Base-by-base conservation (phyloP, 805 yeast genomes). In the Yarrowia porcina region DNA sequence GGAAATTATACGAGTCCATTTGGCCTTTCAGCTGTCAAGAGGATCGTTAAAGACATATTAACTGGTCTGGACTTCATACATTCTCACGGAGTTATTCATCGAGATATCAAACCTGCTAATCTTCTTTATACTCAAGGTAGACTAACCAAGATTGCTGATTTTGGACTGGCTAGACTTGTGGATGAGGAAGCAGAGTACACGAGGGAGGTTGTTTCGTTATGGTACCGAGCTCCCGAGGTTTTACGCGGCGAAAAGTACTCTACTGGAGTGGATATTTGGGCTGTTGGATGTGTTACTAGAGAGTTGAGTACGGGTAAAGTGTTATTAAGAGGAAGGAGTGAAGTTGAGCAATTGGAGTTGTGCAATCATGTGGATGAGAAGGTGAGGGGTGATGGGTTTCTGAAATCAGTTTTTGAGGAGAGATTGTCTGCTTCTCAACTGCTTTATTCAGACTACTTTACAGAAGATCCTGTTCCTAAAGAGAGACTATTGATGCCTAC, bases 61-160 rank as follows among this genome's bases (percentile, higher is more conserved):
- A 66, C 76, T 10, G 96, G 90, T 0, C 76, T 88, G 41, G 77
- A 77, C 7, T 88, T 88, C 72, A 73, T 88, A 71, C 97, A 88
- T 69, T 73, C 74, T 4, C 85, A 80, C 65, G 90, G 90, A 10
- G 87, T 76, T 69, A 92, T 93, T 44, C 99, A 93, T 72, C 76
- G 98, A 65, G 98, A 93, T 73, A 89, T 93, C 61, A 93, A 92
- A 72, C 96, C 97, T 1, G 98, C 97, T 0, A 93, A 93, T 72
- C 83, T 93, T 23, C 75, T 93, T 33, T 72, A 92, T 17, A 85
- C 90, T 18, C 80, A 81, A 1, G 74, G 79, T 12, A 92, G 96
- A 2, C 85, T 82, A 10, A 93, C 90, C 13, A 94, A 93, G 69
- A 80, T 93, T 54, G 97, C 97, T 1, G 99, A 93, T 73, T 93